Evolutionary conservation across 352 stramenopile genomes (phyloP).

Genomic region (Pythium myriotylum): DNA sequence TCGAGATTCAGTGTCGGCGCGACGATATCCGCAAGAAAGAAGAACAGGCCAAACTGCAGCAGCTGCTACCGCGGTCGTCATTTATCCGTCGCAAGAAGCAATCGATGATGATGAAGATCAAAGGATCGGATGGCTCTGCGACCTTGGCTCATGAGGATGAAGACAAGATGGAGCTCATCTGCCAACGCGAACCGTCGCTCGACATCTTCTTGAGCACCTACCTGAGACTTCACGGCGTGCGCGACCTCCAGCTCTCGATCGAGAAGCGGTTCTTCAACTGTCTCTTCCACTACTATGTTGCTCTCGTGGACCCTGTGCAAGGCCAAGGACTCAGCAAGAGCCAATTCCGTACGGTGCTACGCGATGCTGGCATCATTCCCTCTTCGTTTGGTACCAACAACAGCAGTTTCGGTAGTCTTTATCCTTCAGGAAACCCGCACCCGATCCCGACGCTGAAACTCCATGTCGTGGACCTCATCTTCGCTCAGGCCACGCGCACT

Average conservation of each 20-base stretch:
- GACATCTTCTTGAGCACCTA: slow-evolving; percentile 67
- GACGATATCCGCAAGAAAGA: slow-evolving; percentile 62
- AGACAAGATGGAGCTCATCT: slow-evolving; percentile 59
- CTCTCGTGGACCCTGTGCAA: slow-evolving; percentile 47
- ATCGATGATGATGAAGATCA: slow-evolving; percentile 65
- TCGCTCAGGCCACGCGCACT: slow-evolving; percentile 47
- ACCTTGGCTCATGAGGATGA: slow-evolving; percentile 27
- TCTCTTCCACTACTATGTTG: slow-evolving; percentile 69
- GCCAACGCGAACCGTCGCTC: slow-evolving; percentile 49
- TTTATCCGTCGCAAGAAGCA: slow-evolving; percentile 72
- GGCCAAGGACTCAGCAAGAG: slow-evolving; percentile 55
- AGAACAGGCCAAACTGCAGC: slow-evolving; percentile 56
- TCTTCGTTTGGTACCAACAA: slow-evolving; percentile 22
- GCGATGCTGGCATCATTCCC: slow-evolving; percentile 51
- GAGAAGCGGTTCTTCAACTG: slow-evolving; percentile 71
- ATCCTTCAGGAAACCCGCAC: not conserved
- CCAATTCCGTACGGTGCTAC: slow-evolving; percentile 60
- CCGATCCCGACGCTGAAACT: slow-evolving; percentile 46
- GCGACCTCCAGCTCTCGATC: slow-evolving; percentile 51
- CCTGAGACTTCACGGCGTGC: slow-evolving; percentile 44
- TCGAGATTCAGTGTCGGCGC: slow-evolving; percentile 45
- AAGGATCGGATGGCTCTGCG: slow-evolving; percentile 1
- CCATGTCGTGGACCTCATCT: slow-evolving; percentile 66
- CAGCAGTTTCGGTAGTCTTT: slow-evolving; percentile 3
- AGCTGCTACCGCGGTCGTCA: slow-evolving; percentile 61